phyloP scores from a whole-genome alignment of 2,329 filamentous ascomycete genomes.

The Juglanconis oblonga region DNA sequence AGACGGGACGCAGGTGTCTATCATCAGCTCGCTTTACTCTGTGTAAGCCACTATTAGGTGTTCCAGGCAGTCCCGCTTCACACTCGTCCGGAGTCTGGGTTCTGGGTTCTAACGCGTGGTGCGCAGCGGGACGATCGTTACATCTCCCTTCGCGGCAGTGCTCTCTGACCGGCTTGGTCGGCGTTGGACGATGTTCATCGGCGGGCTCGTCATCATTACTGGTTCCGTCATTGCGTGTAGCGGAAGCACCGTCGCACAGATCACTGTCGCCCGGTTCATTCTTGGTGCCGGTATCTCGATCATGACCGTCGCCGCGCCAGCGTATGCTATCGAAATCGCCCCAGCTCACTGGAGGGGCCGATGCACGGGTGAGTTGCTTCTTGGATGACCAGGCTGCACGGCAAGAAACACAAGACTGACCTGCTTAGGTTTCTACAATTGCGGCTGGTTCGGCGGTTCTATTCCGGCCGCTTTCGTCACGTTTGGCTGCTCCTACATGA shows the following conservation, averaged over 20 bases:
- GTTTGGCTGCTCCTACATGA: constrained; percentile 44
- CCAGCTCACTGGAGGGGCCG: constrained; percentile 50
- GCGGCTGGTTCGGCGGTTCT: constrained; percentile 49
- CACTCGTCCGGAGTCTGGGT: not conserved
- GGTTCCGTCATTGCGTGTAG: constrained; percentile 42
- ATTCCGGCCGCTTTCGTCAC: constrained; percentile 49
- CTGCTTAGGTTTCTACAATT: constrained; percentile 44
- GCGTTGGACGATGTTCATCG: constrained; percentile 42
- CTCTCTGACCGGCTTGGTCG: constrained; percentile 44
- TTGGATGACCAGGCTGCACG: not conserved
- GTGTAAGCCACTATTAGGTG: constrained; percentile 33
- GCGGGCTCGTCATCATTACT: constrained; percentile 41
- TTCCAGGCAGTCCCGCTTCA: not conserved
- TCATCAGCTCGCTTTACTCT: constrained; percentile 46
- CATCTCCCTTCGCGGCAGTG: constrained; percentile 39
- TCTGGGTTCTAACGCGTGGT: not conserved
- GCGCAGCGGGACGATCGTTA: constrained; percentile 39
- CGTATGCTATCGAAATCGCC: constrained; percentile 45
- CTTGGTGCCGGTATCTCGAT: constrained; percentile 45
- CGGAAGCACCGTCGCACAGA: constrained; percentile 33
- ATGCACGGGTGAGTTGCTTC: constrained; percentile 34
- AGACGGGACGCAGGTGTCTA: constrained; percentile 36
- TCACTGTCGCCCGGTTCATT: constrained; percentile 45
- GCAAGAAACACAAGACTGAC: not conserved
- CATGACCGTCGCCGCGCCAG: constrained; percentile 47